Conservation (phyloP, 164 flowering plant species). For the Liquidambar formosana region DNA sequence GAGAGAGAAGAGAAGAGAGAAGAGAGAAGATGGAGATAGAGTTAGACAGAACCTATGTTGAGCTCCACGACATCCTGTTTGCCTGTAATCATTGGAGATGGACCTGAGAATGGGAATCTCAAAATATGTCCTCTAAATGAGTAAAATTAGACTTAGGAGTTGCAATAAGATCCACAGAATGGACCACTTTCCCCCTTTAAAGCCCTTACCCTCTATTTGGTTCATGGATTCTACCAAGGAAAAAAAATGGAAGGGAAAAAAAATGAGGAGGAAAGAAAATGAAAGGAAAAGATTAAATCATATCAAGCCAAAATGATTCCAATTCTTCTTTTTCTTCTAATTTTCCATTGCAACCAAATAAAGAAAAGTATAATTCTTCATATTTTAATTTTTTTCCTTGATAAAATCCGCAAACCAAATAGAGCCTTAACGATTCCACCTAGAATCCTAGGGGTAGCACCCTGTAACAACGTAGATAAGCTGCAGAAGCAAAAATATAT, state of each 20-base stretch:
- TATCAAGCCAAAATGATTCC: no score
- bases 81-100: constrained; percentile 17
- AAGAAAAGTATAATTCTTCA: no score
- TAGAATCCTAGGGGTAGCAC: constrained; percentile 34
- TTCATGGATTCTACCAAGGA: constrained; percentile 52
- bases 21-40: not conserved
- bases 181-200: constrained; percentile 31
- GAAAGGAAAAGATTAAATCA: no score
- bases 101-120: constrained; percentile 28
- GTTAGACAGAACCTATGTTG: constrained; percentile 50
- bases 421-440: no score
- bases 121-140: constrained; percentile 43
- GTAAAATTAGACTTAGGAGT: constrained; percentile 19
- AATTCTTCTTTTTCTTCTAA: no score
- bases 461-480: constrained; percentile 30
- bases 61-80: constrained; percentile 36
- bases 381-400: no score
- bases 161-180: constrained; percentile 11
- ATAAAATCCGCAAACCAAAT: no score
- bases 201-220: no score
- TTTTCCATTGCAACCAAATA: no score
- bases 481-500: constrained; percentile 5
- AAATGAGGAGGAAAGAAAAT: no score
- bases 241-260: no score
- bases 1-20: constrained; percentile 3